These are phyloP conservation scores for Aspergillus nanangensis DNA, from an alignment of 495 filamentous ascomycete genomes.

Conservation along the genomic window DNA sequence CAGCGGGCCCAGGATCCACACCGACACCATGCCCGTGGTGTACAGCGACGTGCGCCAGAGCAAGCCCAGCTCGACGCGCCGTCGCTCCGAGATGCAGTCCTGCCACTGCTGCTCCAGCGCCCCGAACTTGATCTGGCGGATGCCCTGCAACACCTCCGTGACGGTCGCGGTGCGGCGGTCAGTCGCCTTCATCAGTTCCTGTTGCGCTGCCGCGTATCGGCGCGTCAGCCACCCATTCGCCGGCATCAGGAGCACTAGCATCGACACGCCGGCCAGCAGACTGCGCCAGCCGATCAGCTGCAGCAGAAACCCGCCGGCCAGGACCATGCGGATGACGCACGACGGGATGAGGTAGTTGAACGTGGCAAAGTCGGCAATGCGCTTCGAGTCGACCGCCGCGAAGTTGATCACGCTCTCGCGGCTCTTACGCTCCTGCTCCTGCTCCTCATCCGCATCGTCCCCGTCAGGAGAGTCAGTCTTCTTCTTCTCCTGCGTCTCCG, in stretches of 20 bases:
- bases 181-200: conserved; percentile 71
- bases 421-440: conserved; percentile 56
- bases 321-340: conserved; percentile 52
- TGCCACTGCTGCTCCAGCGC: conserved; percentile 80
- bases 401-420: conserved; percentile 79
- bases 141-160: conserved; percentile 76
- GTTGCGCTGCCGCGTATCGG: conserved; percentile 60
- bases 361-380: conserved; percentile 65
- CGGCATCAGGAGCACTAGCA: conserved; percentile 60
- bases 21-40: conserved; percentile 48
- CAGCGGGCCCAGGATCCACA: conserved; percentile 75
- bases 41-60: conserved; percentile 63
- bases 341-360: conserved; percentile 62
- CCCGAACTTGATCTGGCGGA: conserved; percentile 86
- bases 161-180: conserved; percentile 76
- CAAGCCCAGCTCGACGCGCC: conserved; percentile 60
- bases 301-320: conserved; percentile 62
- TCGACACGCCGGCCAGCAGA: conserved; percentile 62
- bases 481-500: conserved; percentile 26
- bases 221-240: conserved; percentile 67
- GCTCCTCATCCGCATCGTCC: conserved; percentile 31
- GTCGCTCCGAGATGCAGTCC: conserved; percentile 59
- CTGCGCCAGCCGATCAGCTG: conserved; percentile 70
- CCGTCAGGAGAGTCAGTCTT: no score
- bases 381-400: conserved; percentile 70